Percentiles rank a stretch among this genome's conserved stretches.
These are phyloP conservation scores for Tuber microsphaerosporum DNA, from an alignment of 495 filamentous ascomycete species.

Conservation along the genomic window DNA sequence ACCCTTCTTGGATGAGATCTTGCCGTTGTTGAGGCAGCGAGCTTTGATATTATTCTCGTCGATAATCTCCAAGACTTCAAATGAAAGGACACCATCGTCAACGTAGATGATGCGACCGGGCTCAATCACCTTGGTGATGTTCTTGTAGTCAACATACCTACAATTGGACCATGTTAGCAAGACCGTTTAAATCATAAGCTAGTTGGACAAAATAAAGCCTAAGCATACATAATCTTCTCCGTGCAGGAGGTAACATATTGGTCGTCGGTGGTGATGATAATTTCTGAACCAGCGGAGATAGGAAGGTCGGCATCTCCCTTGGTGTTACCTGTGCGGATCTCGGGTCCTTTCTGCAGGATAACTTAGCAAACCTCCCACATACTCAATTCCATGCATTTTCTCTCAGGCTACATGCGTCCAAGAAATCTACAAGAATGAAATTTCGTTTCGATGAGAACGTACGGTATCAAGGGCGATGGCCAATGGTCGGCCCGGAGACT, in stretches of 20 bases:
- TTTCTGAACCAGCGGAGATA: conserved; percentile 68
- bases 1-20: conserved; percentile 95
- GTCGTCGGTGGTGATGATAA: conserved; percentile 98
- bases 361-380: conserved; percentile 8
- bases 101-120: conserved; percentile 95
- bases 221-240: conserved; percentile 81
- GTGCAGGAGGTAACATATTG: conserved; percentile 76
- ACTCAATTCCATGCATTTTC: not conserved
- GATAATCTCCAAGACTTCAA: conserved; percentile 79
- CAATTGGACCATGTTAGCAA: conserved; percentile 12
- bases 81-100: conserved; percentile 93
- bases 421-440: not conserved
- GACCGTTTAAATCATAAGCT: not conserved
- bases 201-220: not conserved
- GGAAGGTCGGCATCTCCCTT: conserved; percentile 74
- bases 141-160: conserved; percentile 98
- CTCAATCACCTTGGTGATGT: conserved; percentile 96
- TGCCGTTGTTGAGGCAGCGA: conserved; percentile 88
- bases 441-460: conserved; percentile 32
- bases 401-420: not conserved
- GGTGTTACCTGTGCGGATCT: conserved; percentile 96
- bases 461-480: conserved; percentile 95
- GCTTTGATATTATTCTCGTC: conserved; percentile 80
- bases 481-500: conserved; percentile 70
- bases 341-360: conserved; percentile 70